A percentile compares a stretch with the other conserved stretches of the same genome.
These are phyloP conservation scores for Ustilago curta DNA, from an alignment of 1,284 basidiomycete genomes.

Conservation along the genomic window DNA sequence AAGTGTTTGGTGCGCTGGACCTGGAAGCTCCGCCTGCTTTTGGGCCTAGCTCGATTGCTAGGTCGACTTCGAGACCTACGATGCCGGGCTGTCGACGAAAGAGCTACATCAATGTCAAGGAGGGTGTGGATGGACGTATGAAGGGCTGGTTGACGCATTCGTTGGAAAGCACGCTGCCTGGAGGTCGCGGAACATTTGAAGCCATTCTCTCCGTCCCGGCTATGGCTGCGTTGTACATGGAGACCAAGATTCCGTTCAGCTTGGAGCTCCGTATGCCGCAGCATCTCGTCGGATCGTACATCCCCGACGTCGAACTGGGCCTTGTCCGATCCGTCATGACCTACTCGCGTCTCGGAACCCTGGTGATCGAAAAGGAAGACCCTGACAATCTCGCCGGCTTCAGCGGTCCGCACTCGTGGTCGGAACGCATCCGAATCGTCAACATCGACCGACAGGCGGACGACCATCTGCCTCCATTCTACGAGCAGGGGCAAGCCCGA, in stretches of 20 bases:
- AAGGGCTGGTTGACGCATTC: slow-evolving; percentile 54
- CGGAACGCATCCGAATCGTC: slow-evolving; percentile 48
- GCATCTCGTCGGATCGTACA: slow-evolving; percentile 23
- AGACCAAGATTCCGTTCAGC: slow-evolving; percentile 53
- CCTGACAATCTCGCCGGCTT: slow-evolving; percentile 46
- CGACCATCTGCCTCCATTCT: slow-evolving; percentile 47
- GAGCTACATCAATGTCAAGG: slow-evolving; percentile 54
- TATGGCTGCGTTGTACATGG: slow-evolving; percentile 54
- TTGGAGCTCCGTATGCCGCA: slow-evolving; percentile 47
- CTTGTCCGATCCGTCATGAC: slow-evolving; percentile 51
- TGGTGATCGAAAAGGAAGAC: slow-evolving; percentile 49
- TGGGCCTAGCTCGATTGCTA: slow-evolving; percentile 17
- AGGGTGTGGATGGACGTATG: slow-evolving; percentile 51
- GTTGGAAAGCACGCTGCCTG: slow-evolving; percentile 32
- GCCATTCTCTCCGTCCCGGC: slow-evolving; percentile 51
- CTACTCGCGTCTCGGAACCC: slow-evolving; percentile 50
- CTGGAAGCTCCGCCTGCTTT: slow-evolving; percentile 19
- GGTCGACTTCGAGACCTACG: slow-evolving; percentile 22
- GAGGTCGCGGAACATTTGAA: slow-evolving; percentile 32
- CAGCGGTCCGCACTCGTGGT: slow-evolving; percentile 49
- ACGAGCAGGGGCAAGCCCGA: slow-evolving; percentile 32
- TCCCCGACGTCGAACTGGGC: slow-evolving; percentile 35
- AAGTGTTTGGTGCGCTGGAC: slow-evolving; percentile 48
- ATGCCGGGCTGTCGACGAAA: slow-evolving; percentile 30
- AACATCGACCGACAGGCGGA: slow-evolving; percentile 45